These are phyloP conservation scores for Vaccinium corymbosum DNA, from an alignment of 148 eudicot species.

Conservation along the genomic window DNA sequence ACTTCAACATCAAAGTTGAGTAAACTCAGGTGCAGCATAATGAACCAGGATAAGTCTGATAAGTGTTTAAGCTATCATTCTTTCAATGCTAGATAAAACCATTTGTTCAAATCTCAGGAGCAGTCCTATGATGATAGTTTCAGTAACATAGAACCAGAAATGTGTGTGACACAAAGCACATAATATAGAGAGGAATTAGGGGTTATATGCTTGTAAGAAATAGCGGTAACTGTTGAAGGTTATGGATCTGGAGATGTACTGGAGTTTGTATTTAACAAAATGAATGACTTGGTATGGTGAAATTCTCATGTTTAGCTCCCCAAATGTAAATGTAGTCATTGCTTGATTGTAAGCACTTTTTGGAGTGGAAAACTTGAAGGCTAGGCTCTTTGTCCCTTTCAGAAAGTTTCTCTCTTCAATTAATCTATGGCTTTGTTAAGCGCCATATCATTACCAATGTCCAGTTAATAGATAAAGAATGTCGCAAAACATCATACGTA, in stretches of 20 bases:
- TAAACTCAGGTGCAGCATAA: neutral
- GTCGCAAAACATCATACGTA: neutral
- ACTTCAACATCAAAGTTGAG: neutral
- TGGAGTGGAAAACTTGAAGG: neutral
- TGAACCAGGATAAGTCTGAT: neutral
- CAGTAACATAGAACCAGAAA: neutral
- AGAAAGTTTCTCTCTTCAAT: neutral
- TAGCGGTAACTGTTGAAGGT: neutral
- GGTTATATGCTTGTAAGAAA: neutral
- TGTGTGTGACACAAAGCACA: neutral
- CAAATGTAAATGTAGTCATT: neutral
- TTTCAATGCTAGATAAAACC: neutral
- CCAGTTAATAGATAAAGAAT: neutral
- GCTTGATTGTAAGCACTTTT: neutral
- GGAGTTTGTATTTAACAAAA: neutral
- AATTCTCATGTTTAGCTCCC: neutral
- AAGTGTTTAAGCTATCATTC: neutral
- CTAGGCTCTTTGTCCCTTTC: neutral
- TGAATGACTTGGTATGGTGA: neutral
- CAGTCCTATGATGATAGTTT: neutral
- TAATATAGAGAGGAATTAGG: neutral
- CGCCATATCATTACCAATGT: neutral
- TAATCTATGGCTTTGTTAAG: neutral
- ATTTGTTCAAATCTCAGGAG: neutral
- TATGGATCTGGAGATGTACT: neutral